Percentiles rank a stretch among this genome's conserved stretches.
Conservation (phyloP, 73 alveolate genomes). For the Paramecium caudatum region DNA sequence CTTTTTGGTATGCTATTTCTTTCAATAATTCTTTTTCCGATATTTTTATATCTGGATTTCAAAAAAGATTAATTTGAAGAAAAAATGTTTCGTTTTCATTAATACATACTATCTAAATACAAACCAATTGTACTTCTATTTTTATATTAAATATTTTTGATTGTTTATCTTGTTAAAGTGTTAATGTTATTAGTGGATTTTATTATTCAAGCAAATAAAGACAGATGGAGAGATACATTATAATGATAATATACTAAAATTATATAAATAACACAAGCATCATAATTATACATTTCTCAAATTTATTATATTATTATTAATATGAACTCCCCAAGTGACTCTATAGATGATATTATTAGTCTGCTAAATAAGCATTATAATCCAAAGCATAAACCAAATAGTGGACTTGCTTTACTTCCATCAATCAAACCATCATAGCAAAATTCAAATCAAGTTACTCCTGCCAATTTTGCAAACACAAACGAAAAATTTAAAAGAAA, state of each 20-base stretch:
- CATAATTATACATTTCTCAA: too few species aligned
- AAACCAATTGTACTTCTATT: not conserved
- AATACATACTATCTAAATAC: constrained; percentile 8
- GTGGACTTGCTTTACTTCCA: constrained; percentile 1
- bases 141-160: not conserved
- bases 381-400: constrained; percentile 11
- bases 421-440: not conserved
- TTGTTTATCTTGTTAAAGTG: constrained; percentile 3
- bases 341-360: constrained; percentile 59
- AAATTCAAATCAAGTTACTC: not conserved
- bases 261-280: too few species aligned
- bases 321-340: constrained; percentile 49
- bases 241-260: too few species aligned
- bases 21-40: not conserved
- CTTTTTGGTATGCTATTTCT: not conserved
- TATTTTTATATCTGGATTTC: not conserved
- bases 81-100: not conserved
- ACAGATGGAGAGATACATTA: too few species aligned
- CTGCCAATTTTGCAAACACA: not conserved
- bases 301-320: too few species aligned
- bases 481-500: constrained; percentile 6
- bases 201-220: not conserved
- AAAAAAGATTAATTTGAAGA: not conserved
- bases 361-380: constrained; percentile 25
- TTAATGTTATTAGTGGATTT: not conserved